Evolutionary conservation across 2,329 filamentous ascomycete species (phyloP), one percentile per base, ranked within the genome.

Genomic region (Aspergillus latus): DNA sequence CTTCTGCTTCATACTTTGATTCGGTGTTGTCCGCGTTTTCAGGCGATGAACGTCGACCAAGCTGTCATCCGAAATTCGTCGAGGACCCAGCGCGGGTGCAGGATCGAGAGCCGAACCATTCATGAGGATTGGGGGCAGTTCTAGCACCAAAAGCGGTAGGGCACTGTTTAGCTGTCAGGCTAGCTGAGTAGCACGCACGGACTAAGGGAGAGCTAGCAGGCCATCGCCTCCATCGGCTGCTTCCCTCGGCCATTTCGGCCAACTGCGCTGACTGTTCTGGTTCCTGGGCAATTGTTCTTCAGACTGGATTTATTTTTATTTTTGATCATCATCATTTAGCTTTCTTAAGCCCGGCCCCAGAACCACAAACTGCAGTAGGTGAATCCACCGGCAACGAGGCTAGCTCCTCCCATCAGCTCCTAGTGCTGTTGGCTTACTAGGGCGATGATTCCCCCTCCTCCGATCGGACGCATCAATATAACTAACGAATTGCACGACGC

Each of bases 381-480:
- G 30, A 53, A 55, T 44, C 59, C 57, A 57, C 55, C 46, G 54
- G 58, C n/a, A n/a, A n/a, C n/a, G n/a, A n/a, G 56, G 49, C 59
- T 58, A 54, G 52, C 56, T 57, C 50, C 60, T 54, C 56, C 59
- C 39, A 53, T 57, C 53, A 55, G 42, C 52, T 52, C 53, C 42
- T 59, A 58, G 51, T 50, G n/a, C 47, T n/a, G 44, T 56, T 21
- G 34, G 39, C 29, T 49, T n/a, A n/a, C n/a, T n/a, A 4, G 34
- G 43, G 44, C 54, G 32, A 43, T 47, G 28, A 54, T 58, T 57
- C n/a, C 58, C 30, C 52, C 52, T 56, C 58, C 58, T 61, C 59
- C 62, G 62, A 61, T 63, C 59, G 57, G 58, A 51, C 26, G 46
- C 56, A 62, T 59, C 60, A 62, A 52, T 61, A 64, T 59, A 60